A percentile compares a stretch with the other conserved stretches of the same genome.
Conservation (phyloP, 306 rosid species). For the Trifolium fragiferum region DNA sequence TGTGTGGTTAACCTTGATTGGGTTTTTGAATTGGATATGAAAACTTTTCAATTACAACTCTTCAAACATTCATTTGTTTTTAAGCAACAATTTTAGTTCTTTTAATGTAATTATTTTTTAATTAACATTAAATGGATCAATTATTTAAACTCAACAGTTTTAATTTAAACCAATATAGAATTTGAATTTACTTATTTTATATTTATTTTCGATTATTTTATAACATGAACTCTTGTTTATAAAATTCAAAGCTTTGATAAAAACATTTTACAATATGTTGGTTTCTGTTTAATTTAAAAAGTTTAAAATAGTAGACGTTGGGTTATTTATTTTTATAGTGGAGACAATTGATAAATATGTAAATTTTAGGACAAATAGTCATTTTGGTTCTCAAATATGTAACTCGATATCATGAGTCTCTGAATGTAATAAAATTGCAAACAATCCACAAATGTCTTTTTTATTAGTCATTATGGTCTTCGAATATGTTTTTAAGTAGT, state of each 20-base stretch:
- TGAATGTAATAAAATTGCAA: too few relatives aligned
- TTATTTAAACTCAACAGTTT: not conserved
- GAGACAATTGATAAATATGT: not conserved
- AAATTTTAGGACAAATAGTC: not conserved
- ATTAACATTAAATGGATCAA: not conserved
- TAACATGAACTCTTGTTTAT: not conserved
- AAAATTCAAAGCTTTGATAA: not conserved
- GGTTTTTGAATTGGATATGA: not conserved
- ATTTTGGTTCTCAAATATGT: too few relatives aligned
- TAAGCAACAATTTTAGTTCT: not conserved
- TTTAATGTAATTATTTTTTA: not conserved
- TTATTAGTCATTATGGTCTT: too few relatives aligned
- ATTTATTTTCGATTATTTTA: too few relatives aligned
- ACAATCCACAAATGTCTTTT: too few relatives aligned
- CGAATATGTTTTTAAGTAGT: too few relatives aligned
- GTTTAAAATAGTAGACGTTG: not conserved
- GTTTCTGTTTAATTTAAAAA: not conserved
- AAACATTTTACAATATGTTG: not conserved
- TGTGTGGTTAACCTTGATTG: not conserved
- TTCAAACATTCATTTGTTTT: not conserved
- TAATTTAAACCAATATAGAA: not conserved
- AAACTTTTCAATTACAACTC: slow-evolving; percentile 2
- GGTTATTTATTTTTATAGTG: not conserved
- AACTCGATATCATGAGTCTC: too few relatives aligned
- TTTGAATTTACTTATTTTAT: not conserved